Evolutionary conservation across 148 eudicot species (phyloP), one percentile per base, ranked within the genome.

Genomic region (Silene conica): DNA sequence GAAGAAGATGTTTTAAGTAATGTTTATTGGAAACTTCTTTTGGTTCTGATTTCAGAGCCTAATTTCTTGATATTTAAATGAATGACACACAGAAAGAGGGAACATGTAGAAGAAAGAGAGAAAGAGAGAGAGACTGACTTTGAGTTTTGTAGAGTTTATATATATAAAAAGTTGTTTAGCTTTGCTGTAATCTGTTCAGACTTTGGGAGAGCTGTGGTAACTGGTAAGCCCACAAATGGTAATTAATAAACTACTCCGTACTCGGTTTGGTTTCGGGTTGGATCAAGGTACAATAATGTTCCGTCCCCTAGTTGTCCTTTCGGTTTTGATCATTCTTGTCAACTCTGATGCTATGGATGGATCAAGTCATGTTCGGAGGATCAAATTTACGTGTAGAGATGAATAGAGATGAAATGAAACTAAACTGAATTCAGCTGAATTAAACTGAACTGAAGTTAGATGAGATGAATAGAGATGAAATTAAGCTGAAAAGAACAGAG

Each of bases 41-140:
- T 76, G 45, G 83, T 77, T 80, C 78, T 75, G 84, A 84, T 78
- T 86, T 86, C 88, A 89, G 89, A 87, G 88, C 89, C 88, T 62
- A 78, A 62, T 66, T 79, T 81, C 72, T 74, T 62, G 80, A 34
- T 73, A 59, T 81, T 60, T 65, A 74, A 75, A 66, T 12, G 18
- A 68, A 69, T 7, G 59, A 57, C 76, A 78, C 83, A 77, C 59
- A 78, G 78, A 43, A 62, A 75, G 62, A 73, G 38, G 80, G 48
- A 67, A 67, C 25, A 9, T 6, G 70, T 67, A 67, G 54, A 18
- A 19, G 55, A 10, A 43, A 31, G 19, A 0, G 43, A 61, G 43
- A 69, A 46, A 59, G 79, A 10, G 41, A 31, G 19, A 0, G 43
- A 61, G 43, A 69, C 26, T 45, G 79, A 72, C 52, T 58, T 23